Conservation (phyloP, 2,329 filamentous ascomycete genomes). For the Ophiostoma piceae region DNA sequence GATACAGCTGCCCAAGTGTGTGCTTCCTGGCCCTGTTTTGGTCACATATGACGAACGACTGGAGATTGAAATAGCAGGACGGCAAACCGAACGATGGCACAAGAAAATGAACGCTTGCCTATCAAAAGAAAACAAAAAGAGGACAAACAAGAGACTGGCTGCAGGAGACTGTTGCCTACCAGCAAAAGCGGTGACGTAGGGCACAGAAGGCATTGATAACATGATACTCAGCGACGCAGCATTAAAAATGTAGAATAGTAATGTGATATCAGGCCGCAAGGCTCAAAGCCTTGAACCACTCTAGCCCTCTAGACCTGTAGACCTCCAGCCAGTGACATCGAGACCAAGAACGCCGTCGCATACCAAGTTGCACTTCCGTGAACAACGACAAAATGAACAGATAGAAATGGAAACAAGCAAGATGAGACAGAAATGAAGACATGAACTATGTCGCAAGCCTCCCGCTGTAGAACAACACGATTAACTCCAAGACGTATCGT, state of each 20-base stretch:
- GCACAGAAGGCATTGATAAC: not conserved
- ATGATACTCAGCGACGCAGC: too few species aligned
- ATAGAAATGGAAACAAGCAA: not conserved
- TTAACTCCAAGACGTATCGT: not conserved
- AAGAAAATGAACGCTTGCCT: not conserved
- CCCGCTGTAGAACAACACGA: not conserved
- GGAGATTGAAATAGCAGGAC: not conserved
- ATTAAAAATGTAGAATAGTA: not conserved
- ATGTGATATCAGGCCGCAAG: not conserved
- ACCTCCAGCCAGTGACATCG: not conserved
- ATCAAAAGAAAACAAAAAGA: not conserved
- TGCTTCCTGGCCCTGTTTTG: not conserved
- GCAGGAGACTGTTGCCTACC: not conserved
- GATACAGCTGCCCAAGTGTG: not conserved
- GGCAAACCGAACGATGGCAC: not conserved
- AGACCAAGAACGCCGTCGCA: constrained; percentile 13
- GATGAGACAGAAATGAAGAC: not conserved
- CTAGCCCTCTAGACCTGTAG: not conserved
- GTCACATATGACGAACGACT: not conserved
- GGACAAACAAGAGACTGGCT: not conserved
- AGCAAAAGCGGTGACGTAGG: not conserved
- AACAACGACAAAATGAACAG: not conserved
- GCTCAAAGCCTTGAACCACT: not conserved
- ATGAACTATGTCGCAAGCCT: not conserved
- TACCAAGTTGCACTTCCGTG: not conserved